Percentiles rank a stretch among this genome's conserved stretches.
These are phyloP conservation scores for Thoreauomyces humboldtii DNA, from an alignment of 192 early-diverging fungal species.

Conservation along the genomic window DNA sequence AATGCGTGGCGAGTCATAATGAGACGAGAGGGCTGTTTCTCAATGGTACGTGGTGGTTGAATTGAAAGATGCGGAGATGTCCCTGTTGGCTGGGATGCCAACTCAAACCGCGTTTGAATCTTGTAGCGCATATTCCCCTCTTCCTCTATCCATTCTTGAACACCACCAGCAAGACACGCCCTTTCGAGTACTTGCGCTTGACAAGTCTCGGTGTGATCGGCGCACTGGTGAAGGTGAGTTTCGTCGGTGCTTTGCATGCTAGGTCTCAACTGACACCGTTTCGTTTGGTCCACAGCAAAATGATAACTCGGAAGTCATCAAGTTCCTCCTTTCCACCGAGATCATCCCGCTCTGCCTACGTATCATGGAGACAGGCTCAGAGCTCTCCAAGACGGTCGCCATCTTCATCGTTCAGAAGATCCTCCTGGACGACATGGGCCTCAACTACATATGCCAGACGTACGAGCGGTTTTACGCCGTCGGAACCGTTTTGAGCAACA, in stretches of 20 bases:
- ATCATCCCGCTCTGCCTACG: constrained; percentile 97
- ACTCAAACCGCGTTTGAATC: neutral
- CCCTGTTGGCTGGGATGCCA: neutral
- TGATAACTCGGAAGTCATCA: constrained; percentile 94
- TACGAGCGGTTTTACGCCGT: constrained; percentile 94
- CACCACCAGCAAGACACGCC: constrained; percentile 90
- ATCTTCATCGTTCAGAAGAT: constrained; percentile 99
- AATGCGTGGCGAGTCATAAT: constrained; percentile 92
- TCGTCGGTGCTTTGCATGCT: too few species aligned
- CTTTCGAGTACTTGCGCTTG: constrained; percentile 93
- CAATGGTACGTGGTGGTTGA: constrained; percentile 52
- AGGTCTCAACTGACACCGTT: too few species aligned
- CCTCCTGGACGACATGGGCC: constrained; percentile 87
- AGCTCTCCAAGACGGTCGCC: constrained; percentile 97
- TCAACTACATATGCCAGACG: constrained; percentile 85
- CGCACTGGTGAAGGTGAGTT: constrained; percentile 84
- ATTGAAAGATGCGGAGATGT: constrained; percentile 3
- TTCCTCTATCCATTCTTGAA: constrained; percentile 98
- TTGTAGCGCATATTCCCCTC: constrained; percentile 84
- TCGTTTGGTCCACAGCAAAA: constrained; percentile 54
- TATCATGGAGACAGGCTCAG: constrained; percentile 97
- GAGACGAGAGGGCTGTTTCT: constrained; percentile 84
- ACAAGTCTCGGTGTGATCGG: constrained; percentile 96
- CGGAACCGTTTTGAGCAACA: constrained; percentile 87
- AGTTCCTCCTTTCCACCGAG: constrained; percentile 92